Evolutionary conservation across 345 rosid species (phyloP).

Genomic region (Fremontodendron californicum): DNA sequence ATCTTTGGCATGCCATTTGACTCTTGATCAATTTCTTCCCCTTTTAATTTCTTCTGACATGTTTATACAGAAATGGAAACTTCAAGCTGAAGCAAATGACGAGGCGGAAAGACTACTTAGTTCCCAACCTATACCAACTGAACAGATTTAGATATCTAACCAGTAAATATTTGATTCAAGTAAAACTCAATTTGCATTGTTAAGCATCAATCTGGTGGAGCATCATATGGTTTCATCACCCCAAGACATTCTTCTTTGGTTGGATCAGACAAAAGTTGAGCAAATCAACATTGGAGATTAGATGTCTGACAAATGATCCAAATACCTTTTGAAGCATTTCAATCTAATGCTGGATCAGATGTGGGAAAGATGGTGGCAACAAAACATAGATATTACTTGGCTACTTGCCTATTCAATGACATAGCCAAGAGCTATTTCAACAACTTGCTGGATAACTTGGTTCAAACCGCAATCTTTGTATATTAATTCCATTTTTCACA

Average conservation of each 20-base stretch:
- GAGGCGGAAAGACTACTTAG: slow-evolving; percentile 89
- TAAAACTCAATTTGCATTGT: neutral
- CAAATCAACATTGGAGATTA: neutral
- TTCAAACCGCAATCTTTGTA: neutral
- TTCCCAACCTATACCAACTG: slow-evolving; percentile 40
- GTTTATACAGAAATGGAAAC: slow-evolving; percentile 65
- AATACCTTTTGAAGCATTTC: neutral
- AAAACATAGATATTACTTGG: neutral
- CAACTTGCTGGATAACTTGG: neutral
- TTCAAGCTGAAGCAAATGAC: slow-evolving; percentile 93
- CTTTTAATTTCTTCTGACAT: neutral
- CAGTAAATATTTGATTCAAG: slow-evolving; percentile 1
- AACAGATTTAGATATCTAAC: neutral
- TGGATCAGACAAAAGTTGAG: neutral
- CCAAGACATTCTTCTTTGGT: too few relatives aligned
- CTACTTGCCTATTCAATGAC: neutral
- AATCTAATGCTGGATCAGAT: neutral
- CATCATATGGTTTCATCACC: neutral
- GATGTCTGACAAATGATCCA: neutral
- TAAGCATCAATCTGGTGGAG: neutral
- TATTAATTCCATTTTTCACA: neutral
- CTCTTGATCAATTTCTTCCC: neutral
- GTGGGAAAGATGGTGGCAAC: neutral
- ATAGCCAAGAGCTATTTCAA: neutral
- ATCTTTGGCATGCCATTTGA: neutral